A percentile compares a stretch with the other conserved stretches of the same genome.
These are phyloP conservation scores for Dothideomycetes sp. DNA, from an alignment of 2,329 filamentous ascomycete genomes.

Conservation along the genomic window DNA sequence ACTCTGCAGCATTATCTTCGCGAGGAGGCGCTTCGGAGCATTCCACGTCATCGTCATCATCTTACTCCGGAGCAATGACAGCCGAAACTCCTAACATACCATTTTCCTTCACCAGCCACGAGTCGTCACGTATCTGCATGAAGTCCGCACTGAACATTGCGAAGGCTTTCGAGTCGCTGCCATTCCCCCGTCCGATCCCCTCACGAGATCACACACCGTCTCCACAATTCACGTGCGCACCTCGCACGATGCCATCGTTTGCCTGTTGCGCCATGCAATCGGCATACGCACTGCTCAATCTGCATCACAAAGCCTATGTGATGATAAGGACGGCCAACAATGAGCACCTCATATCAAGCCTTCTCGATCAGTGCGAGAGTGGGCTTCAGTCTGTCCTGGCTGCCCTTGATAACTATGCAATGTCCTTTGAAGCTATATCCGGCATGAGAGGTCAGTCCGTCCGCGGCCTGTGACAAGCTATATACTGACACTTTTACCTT, in stretches of 20 bases:
- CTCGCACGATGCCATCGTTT: constrained; percentile 35
- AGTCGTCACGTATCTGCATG: constrained; percentile 39
- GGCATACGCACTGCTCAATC: constrained; percentile 36
- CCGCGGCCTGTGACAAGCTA: neutral
- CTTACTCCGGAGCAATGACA: neutral
- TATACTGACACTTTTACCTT: neutral
- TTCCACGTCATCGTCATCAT: neutral
- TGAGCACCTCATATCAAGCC: neutral
- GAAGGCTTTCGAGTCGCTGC: constrained; percentile 33
- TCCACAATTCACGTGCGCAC: constrained; percentile 6
- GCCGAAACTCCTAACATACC: neutral
- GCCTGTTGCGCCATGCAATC: constrained; percentile 37
- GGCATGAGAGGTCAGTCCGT: constrained; percentile 13
- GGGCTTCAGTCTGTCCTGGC: constrained; percentile 8
- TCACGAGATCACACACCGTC: neutral
- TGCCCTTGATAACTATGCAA: constrained; percentile 11
- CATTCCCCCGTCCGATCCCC: constrained; percentile 30
- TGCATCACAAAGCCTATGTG: constrained; percentile 16
- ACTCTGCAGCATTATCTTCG: neutral
- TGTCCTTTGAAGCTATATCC: constrained; percentile 11
- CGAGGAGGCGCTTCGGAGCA: neutral
- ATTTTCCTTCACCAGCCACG: constrained; percentile 36
- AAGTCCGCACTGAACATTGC: constrained; percentile 39
- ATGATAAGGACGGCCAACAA: neutral
- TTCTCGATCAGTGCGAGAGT: constrained; percentile 7